phyloP scores from a whole-genome alignment of 345 rosid species.

The Hibiscus syriacus region DNA sequence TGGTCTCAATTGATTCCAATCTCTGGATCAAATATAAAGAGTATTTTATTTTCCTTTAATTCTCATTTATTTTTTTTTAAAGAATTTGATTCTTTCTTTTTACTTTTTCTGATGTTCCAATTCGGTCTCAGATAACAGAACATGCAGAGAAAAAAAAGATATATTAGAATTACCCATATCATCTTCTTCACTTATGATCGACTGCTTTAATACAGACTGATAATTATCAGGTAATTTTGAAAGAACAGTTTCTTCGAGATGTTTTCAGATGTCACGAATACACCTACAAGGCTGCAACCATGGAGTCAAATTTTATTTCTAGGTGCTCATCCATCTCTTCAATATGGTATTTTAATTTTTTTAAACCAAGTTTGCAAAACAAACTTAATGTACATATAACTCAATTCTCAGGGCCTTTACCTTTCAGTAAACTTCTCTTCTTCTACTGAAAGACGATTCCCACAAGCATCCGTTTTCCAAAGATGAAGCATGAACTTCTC shows the following conservation, averaged over 20 bases:
- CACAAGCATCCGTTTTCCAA: constrained; percentile 36
- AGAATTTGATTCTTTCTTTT: too few relatives aligned
- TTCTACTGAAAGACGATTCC: constrained; percentile 41
- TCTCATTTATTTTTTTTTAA: too few relatives aligned
- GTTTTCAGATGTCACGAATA: constrained; percentile 45
- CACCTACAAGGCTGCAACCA: constrained; percentile 53
- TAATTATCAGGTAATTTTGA: constrained; percentile 71
- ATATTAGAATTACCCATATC: too few relatives aligned
- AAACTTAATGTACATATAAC: not conserved
- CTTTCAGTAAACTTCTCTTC: constrained; percentile 60
- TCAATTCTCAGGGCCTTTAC: constrained; percentile 21
- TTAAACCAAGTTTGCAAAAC: not conserved
- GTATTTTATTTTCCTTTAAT: too few relatives aligned
- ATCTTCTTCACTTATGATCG: constrained; percentile 65
- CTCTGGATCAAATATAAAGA: too few relatives aligned
- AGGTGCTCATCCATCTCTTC: not conserved
- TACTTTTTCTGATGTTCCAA: too few relatives aligned
- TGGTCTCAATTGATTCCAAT: too few relatives aligned
- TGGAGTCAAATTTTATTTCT: not conserved
- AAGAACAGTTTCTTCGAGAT: constrained; percentile 58
- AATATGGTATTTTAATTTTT: not conserved
- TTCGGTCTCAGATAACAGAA: too few relatives aligned
- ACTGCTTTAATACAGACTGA: constrained; percentile 63
- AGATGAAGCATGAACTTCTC: constrained; percentile 68
- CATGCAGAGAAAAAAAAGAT: too few relatives aligned